These are phyloP conservation scores for Senecio squalidus DNA, from an alignment of 140 eudicot species.

Conservation along the genomic window DNA sequence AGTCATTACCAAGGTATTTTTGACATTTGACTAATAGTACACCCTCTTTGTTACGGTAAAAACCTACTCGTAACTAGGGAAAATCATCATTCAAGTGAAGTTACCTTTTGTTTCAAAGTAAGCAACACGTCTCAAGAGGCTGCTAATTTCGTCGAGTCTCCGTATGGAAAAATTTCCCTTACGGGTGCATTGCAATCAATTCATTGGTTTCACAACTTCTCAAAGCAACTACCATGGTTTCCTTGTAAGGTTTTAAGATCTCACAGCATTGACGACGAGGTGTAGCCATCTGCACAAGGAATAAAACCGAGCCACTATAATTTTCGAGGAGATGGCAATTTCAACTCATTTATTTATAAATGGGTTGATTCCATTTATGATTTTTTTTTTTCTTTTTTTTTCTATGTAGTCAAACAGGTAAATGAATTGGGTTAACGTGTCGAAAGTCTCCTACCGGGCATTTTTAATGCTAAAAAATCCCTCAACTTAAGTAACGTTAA, in stretches of 20 bases:
- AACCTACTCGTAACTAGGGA: neutral
- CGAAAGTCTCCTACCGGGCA: neutral
- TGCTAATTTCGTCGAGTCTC: slow-evolving; percentile 8
- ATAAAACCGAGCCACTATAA: neutral
- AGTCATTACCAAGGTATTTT: neutral
- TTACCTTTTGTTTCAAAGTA: slow-evolving; percentile 25
- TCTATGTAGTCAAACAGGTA: no score
- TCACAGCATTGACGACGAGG: slow-evolving; percentile 77
- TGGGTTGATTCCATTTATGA: no score
- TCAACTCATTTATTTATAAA: neutral
- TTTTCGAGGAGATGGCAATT: neutral
- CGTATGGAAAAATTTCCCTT: slow-evolving; percentile 7
- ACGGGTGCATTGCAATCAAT: slow-evolving; percentile 52
- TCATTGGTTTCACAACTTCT: slow-evolving; percentile 53
- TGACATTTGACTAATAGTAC: neutral
- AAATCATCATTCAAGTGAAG: neutral
- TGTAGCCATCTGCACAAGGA: slow-evolving; percentile 30
- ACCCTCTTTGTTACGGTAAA: neutral
- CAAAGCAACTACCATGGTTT: slow-evolving; percentile 43
- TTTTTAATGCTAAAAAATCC: no score
- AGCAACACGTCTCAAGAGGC: slow-evolving; percentile 8
- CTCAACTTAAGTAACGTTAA: no score
- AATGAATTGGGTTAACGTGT: neutral
- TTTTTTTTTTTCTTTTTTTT: no score
- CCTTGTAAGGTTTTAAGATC: slow-evolving; percentile 31